Evolutionary conservation across 345 rosid genomes (phyloP).

Genomic region (rapeseed (Brassica napus)): Da-Ae NC_063452.1:10059001-10059500

Average conservation of each 20-base stretch:
- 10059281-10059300: neutral
- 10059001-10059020: no score
- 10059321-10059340: neutral
- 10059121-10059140: neutral
- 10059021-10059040: no score
- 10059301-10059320: neutral
- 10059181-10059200: conserved; percentile 87
- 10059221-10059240: conserved; percentile 69
- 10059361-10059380: neutral
- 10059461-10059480: conserved; percentile 91
- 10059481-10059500: conserved; percentile 21
- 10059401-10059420: neutral
- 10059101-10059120: no score
- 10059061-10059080: no score
- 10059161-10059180: conserved; percentile 58
- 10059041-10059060: no score
- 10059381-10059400: neutral
- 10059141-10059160: neutral
- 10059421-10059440: conserved; percentile 84
- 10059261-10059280: neutral
- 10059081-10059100: no score
- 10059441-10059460: conserved; percentile 87
- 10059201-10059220: conserved; percentile 69
- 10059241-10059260: conserved; percentile 14
- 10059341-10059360: neutral